Percentiles rank a stretch among this genome's conserved stretches.
phyloP scores from a whole-genome alignment of 139 green algal genomes.

The Zygnema circumcarinatum region DNA sequence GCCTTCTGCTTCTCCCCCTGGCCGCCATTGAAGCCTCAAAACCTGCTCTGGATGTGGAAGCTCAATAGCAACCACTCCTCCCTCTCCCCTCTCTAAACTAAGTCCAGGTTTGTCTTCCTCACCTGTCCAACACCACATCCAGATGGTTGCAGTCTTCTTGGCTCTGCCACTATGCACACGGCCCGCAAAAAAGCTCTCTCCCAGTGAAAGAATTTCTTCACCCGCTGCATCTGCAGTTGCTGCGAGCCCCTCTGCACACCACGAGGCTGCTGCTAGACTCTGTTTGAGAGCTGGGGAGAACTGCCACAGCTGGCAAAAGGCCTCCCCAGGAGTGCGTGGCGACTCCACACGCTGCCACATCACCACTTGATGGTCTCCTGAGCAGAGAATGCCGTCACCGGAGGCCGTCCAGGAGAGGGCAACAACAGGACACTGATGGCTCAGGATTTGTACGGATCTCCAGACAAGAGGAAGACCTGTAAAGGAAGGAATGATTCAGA shows the following conservation, averaged over 20 bases:
- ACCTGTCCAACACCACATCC: not conserved
- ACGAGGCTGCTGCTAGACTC: not conserved
- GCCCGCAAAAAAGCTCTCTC: not conserved
- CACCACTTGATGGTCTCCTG: not conserved
- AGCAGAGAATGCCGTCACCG: conserved; percentile 23
- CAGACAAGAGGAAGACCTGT: not conserved
- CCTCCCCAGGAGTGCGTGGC: not conserved
- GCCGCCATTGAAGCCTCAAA: conserved; percentile 10
- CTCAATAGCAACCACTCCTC: not conserved
- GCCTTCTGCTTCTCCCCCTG: not conserved
- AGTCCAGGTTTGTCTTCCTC: not conserved
- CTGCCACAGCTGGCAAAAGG: not conserved
- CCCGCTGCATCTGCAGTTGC: not conserved
- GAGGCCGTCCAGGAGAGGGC: conserved; percentile 24
- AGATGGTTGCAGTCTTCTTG: not conserved
- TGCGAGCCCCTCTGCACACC: not conserved
- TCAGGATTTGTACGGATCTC: not conserved
- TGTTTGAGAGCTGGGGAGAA: not conserved
- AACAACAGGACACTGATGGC: not conserved
- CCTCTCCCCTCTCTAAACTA: not conserved
- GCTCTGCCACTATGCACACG: not conserved
- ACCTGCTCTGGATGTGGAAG: conserved; percentile 24
- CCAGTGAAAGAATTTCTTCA: not conserved
- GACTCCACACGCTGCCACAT: not conserved
- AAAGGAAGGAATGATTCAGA: not conserved